Conservation (phyloP, 345 rosid genomes). For the Lagerstroemia speciosa region DNA sequence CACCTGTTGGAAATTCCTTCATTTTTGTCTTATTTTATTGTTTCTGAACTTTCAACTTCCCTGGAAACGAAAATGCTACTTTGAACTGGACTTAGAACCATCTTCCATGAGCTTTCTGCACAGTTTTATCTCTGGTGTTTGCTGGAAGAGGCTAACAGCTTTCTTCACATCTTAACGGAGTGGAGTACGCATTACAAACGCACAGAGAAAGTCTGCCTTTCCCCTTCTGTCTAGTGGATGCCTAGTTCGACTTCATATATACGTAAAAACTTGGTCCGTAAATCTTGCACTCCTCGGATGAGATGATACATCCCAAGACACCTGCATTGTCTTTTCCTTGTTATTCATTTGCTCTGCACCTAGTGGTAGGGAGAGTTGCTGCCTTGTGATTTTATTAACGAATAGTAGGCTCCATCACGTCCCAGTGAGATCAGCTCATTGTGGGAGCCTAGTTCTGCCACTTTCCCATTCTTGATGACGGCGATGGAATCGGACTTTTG, state of each 20-base stretch:
- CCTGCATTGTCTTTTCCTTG: not conserved
- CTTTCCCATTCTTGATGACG: conserved; percentile 42
- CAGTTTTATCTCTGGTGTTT: too few species aligned
- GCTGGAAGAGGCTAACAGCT: not conserved
- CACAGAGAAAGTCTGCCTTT: not conserved
- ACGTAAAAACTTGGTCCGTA: not conserved
- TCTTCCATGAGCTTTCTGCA: too few species aligned
- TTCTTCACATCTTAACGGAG: not conserved
- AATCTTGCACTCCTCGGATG: not conserved
- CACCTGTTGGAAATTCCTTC: not conserved
- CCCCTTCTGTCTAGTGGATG: not conserved
- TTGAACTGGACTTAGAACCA: too few species aligned
- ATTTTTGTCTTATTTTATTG: not conserved
- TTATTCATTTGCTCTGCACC: not conserved
- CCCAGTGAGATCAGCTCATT: conserved; percentile 38
- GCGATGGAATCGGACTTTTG: conserved; percentile 47
- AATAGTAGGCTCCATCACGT: conserved; percentile 29
- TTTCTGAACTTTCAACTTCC: not conserved
- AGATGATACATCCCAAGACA: not conserved
- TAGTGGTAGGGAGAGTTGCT: conserved; percentile 17
- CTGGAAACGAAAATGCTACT: too few species aligned
- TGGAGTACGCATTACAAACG: not conserved
- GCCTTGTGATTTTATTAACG: conserved; percentile 29
- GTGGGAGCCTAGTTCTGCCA: conserved; percentile 49
- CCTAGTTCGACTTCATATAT: not conserved